phyloP scores from a whole-genome alignment of 306 rosid genomes.

The Malus asiatica region DNA sequence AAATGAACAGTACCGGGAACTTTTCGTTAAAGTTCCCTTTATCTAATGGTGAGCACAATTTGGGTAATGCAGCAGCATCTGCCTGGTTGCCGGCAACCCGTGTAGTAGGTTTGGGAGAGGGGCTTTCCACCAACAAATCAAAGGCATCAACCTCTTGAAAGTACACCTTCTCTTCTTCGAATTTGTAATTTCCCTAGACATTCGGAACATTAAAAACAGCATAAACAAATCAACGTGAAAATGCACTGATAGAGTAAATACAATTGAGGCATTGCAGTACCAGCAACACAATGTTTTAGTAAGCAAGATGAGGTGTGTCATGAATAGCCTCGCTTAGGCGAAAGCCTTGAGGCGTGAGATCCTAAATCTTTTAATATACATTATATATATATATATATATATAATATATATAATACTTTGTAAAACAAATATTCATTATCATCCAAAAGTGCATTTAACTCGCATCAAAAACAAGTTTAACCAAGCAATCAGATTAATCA shows the following conservation, averaged over 20 bases:
- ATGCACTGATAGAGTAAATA: background rate
- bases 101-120: slow-evolving; percentile 75
- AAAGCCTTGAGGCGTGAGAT: too few relatives aligned
- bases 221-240: background rate
- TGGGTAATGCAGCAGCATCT: slow-evolving; percentile 44
- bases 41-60: slow-evolving; percentile 60
- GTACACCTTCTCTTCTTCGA: slow-evolving; percentile 66
- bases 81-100: slow-evolving; percentile 37
- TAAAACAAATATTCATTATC: too few relatives aligned
- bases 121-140: slow-evolving; percentile 88
- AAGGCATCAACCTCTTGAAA: slow-evolving; percentile 87
- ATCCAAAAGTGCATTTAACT: too few relatives aligned
- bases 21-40: background rate
- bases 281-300: background rate
- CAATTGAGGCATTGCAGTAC: background rate
- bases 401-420: too few relatives aligned
- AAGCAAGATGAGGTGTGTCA: too few relatives aligned
- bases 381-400: too few relatives aligned
- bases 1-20: too few relatives aligned
- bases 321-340: too few relatives aligned
- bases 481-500: too few relatives aligned
- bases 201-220: background rate
- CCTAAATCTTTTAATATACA: too few relatives aligned
- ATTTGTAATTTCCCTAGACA: slow-evolving; percentile 48
- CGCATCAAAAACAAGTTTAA: too few relatives aligned